These are phyloP conservation scores for Aspergillaceae sp. DNA, from an alignment of 2,329 filamentous ascomycete genomes.

Conservation along the genomic window DNA sequence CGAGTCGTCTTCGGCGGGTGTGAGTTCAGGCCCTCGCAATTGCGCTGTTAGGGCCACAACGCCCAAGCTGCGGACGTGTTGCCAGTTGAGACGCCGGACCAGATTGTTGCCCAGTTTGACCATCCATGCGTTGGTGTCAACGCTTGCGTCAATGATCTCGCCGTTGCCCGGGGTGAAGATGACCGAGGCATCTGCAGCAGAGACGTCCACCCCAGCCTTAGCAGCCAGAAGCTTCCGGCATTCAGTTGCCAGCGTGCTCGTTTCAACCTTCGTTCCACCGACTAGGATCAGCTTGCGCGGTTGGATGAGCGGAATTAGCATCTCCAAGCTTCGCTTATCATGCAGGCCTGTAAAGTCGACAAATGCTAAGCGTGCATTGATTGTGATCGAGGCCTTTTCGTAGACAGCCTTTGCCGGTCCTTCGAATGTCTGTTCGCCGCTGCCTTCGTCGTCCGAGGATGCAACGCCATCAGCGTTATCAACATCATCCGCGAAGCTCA, in stretches of 20 bases:
- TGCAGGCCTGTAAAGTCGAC: conserved; percentile 90
- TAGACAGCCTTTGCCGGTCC: conserved; percentile 71
- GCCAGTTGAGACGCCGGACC: conserved; percentile 84
- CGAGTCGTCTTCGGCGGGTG: conserved; percentile 26
- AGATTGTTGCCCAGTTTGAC: conserved; percentile 80
- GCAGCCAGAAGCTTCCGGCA: conserved; percentile 58
- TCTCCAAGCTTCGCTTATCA: conserved; percentile 86
- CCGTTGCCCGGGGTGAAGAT: conserved; percentile 79
- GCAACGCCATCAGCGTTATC: conserved; percentile 54
- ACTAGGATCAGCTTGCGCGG: conserved; percentile 93
- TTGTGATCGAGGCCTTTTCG: conserved; percentile 52
- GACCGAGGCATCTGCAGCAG: conserved; percentile 49
- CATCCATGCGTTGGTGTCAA: conserved; percentile 95
- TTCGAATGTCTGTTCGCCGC: conserved; percentile 39
- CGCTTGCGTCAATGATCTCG: conserved; percentile 71
- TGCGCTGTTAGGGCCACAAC: conserved; percentile 87
- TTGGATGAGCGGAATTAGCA: conserved; percentile 87
- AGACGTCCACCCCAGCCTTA: conserved; percentile 27
- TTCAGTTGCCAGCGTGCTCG: conserved; percentile 65
- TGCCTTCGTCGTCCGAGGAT: conserved; percentile 44
- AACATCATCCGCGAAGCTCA: conserved; percentile 41
- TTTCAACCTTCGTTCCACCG: conserved; percentile 71
- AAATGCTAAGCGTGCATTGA: conserved; percentile 71
- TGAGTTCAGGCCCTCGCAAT: conserved; percentile 44
- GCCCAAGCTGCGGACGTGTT: conserved; percentile 79